Conservation (phyloP, 352 stramenopile genomes). For the Pseudoperonospora humuli region DNA sequence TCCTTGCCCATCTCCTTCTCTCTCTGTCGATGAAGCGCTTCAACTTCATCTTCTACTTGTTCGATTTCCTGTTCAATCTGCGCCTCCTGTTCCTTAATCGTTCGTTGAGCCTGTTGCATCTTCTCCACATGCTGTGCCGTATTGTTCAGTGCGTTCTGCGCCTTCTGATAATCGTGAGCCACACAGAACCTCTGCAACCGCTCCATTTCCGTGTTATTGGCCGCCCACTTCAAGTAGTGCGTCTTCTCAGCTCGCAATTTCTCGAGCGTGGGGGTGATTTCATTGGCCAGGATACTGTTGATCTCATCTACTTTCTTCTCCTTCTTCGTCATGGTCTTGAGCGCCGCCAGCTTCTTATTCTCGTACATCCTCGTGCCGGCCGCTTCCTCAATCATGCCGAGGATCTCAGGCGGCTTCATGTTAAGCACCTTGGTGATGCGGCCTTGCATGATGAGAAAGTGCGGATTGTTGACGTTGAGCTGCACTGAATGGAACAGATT, state of each 20-base stretch:
- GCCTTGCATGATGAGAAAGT: slow-evolving; percentile 99
- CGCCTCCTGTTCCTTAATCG: slow-evolving; percentile 45
- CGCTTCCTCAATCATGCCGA: slow-evolving; percentile 99
- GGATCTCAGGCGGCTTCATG: slow-evolving; percentile 99
- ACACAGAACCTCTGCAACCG: slow-evolving; percentile 95
- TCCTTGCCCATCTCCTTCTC: slow-evolving; percentile 85
- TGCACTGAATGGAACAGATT: slow-evolving; percentile 99
- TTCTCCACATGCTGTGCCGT: slow-evolving; percentile 84
- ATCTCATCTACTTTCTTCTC: slow-evolving; percentile 99
- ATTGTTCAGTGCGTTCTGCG: slow-evolving; percentile 80
- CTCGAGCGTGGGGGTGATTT: slow-evolving; percentile 99
- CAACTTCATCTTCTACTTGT: slow-evolving; percentile 82
- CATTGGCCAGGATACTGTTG: slow-evolving; percentile 95
- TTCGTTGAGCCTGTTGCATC: slow-evolving; percentile 81
- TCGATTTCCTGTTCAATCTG: slow-evolving; percentile 57
- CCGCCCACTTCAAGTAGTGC: slow-evolving; percentile 97
- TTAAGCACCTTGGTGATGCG: slow-evolving; percentile 99
- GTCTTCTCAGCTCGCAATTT: slow-evolving; percentile 95
- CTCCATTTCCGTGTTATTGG: slow-evolving; percentile 98
- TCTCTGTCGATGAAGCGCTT: slow-evolving; percentile 57
- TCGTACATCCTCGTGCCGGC: slow-evolving; percentile 99
- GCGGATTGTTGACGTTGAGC: slow-evolving; percentile 99
- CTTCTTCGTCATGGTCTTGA: slow-evolving; percentile 99
- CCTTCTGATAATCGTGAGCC: slow-evolving; percentile 92
- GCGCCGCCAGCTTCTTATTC: slow-evolving; percentile 96